These are phyloP conservation scores for Russula emetica DNA, from an alignment of 768 basidiomycete species.

Conservation along the genomic window DNA sequence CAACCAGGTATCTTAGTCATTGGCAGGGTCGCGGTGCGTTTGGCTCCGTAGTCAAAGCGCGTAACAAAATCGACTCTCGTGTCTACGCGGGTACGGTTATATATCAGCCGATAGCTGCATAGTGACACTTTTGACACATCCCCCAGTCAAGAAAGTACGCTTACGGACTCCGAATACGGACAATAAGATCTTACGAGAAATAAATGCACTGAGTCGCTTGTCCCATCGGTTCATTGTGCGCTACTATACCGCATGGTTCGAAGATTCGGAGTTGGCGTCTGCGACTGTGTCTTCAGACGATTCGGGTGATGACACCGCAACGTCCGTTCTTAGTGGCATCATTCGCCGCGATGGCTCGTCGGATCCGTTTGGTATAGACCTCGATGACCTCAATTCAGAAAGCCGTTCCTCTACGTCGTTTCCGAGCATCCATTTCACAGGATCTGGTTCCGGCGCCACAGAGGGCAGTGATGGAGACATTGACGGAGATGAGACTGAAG, in stretches of 20 bases:
- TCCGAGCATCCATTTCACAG: constrained; percentile 77
- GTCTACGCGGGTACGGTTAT: constrained; percentile 66
- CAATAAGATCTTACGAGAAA: constrained; percentile 85
- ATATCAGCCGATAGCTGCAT: constrained; percentile 1
- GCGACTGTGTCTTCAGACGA: constrained; percentile 47
- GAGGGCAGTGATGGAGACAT: constrained; percentile 43
- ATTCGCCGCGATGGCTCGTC: constrained; percentile 26
- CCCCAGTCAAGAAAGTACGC: constrained; percentile 81
- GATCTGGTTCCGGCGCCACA: constrained; percentile 37
- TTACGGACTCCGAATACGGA: constrained; percentile 75
- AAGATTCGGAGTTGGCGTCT: constrained; percentile 53
- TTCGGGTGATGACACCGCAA: constrained; percentile 40
- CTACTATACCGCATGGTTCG: constrained; percentile 91
- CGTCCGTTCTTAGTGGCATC: constrained; percentile 50
- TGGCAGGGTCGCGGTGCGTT: constrained; percentile 81
- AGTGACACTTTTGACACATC: neutral
- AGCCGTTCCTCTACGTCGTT: constrained; percentile 56
- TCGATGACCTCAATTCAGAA: constrained; percentile 56
- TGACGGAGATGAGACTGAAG: constrained; percentile 40
- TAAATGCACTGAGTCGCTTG: constrained; percentile 80
- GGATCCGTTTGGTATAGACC: constrained; percentile 60
- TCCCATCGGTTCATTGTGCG: constrained; percentile 89
- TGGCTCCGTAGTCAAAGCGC: constrained; percentile 92
- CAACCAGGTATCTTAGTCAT: neutral
- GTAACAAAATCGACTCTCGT: constrained; percentile 79